Percentiles rank a stretch among this genome's conserved stretches.
Conservation (phyloP, 129 eudicot genomes). For the Dittrichia graveolens region DNA sequence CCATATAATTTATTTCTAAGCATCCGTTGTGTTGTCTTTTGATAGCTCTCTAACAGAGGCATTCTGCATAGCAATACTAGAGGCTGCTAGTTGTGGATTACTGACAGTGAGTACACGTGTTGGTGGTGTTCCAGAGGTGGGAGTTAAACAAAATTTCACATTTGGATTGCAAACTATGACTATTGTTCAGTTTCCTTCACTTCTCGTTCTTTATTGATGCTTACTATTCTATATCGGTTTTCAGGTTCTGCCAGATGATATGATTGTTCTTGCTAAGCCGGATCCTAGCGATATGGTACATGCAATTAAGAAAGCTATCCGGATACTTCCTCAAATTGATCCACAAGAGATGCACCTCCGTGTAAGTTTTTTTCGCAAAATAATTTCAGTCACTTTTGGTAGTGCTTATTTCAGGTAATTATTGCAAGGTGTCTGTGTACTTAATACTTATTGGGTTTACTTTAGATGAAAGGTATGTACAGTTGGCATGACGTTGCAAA, state of each 20-base stretch:
- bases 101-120: constrained; percentile 96
- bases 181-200: constrained; percentile 7
- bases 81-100: constrained; percentile 98
- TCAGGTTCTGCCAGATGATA: constrained; percentile 97
- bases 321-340: constrained; percentile 86
- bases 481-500: constrained; percentile 98
- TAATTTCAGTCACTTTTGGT: constrained; percentile 6
- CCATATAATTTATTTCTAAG: not conserved
- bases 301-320: constrained; percentile 79
- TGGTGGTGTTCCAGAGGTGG: constrained; percentile 99
- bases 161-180: constrained; percentile 16
- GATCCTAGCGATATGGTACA: constrained; percentile 91
- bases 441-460: constrained; percentile 10
- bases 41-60: constrained; percentile 95
- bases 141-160: constrained; percentile 16
- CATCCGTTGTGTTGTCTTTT: constrained; percentile 21
- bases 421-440: not conserved
- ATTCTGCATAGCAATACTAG: constrained; percentile 96
- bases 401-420: not conserved
- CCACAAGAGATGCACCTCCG: constrained; percentile 93
- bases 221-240: not conserved
- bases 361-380: constrained; percentile 43
- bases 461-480: constrained; percentile 84
- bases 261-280: constrained; percentile 95
- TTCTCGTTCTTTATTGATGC: not conserved